These are phyloP conservation scores for Hibiscus mutabilis DNA, from an alignment of 345 rosid genomes.

Conservation along the genomic window DNA sequence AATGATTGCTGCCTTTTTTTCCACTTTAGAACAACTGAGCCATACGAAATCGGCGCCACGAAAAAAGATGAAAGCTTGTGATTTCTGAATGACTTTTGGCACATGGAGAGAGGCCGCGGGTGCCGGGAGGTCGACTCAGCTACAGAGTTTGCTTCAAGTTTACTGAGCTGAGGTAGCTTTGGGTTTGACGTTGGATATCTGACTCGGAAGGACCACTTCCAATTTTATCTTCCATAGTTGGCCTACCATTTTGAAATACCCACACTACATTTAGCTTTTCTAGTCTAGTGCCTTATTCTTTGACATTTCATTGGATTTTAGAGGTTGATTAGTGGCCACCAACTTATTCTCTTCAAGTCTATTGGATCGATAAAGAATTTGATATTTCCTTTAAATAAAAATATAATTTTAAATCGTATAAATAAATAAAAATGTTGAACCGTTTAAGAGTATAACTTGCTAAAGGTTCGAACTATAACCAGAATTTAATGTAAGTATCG, in stretches of 20 bases:
- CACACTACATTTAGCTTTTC: not conserved
- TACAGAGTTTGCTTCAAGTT: not conserved
- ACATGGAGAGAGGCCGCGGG: not conserved
- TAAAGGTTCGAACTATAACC: too few relatives aligned
- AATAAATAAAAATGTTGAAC: too few relatives aligned
- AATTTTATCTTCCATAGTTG: not conserved
- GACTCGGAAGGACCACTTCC: not conserved
- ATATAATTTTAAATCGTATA: too few relatives aligned
- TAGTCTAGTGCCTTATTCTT: not conserved
- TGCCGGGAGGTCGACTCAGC: not conserved
- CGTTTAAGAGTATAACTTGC: too few relatives aligned
- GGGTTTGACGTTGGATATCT: not conserved
- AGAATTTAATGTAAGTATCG: too few relatives aligned
- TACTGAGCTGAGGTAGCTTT: not conserved
- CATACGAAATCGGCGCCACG: not conserved
- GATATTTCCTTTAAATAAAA: too few relatives aligned
- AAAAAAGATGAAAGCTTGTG: not conserved
- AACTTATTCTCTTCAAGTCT: too few relatives aligned
- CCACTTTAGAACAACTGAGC: not conserved
- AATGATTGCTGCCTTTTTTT: not conserved
- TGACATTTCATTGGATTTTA: not conserved
- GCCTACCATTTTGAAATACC: slow-evolving; percentile 2
- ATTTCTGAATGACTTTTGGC: not conserved
- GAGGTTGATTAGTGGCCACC: not conserved
- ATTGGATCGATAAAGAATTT: too few relatives aligned